Evolutionary conservation across 2,329 filamentous ascomycete genomes (phyloP).

Genomic region (Cladophialophora carrionii): DNA sequence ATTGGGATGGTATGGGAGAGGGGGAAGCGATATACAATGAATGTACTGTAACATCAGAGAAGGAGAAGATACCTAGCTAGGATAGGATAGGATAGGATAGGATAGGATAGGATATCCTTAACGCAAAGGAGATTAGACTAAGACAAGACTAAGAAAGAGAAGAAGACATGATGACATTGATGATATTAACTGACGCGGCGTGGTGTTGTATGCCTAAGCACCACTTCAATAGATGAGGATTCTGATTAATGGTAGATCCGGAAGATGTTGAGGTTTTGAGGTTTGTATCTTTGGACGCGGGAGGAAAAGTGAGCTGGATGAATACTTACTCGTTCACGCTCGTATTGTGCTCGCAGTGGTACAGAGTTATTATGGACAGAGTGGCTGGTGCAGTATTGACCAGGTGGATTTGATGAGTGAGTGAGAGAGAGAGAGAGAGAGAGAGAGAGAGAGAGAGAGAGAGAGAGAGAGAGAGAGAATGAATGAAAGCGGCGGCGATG

Average conservation of each 20-base stretch:
- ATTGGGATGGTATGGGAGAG: no score
- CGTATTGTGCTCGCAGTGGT: neutral
- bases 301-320: neutral
- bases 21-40: no score
- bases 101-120: neutral
- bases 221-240: no score
- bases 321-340: neutral
- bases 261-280: no score
- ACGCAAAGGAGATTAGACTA: neutral
- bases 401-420: neutral
- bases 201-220: no score
- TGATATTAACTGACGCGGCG: neutral
- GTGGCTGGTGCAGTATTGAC: neutral
- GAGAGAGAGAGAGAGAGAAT: neutral
- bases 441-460: no score
- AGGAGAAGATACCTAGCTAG: neutral
- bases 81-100: neutral
- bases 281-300: neutral
- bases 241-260: no score
- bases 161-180: neutral
- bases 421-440: neutral
- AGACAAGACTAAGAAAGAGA: neutral
- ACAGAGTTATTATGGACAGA: no score
- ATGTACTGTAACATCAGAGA: no score
- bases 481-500: neutral